Conservation (phyloP, 805 yeast species). For the Lipomyces yamanashiensis region DNA sequence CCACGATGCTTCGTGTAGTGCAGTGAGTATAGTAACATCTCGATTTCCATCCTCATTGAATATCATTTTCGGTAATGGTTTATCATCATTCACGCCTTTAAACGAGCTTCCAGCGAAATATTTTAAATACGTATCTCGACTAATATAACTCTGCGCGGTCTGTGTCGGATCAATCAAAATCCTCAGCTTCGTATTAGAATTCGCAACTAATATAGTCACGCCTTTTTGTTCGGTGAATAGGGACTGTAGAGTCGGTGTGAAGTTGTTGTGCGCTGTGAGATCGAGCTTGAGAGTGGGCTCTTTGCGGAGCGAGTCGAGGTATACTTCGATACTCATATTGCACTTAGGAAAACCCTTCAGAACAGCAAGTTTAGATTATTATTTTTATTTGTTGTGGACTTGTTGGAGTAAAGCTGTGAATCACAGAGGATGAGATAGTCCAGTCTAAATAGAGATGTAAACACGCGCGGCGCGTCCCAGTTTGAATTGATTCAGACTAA, state of each 20-base stretch:
- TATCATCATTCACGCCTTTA: not conserved
- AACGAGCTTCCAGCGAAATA: constrained; percentile 5
- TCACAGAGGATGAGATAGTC: not conserved
- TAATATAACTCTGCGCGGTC: constrained; percentile 11
- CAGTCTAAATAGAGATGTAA: not conserved
- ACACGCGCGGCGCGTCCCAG: not conserved
- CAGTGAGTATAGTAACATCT: not conserved
- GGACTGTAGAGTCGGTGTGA: constrained; percentile 18
- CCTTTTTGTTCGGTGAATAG: constrained; percentile 18
- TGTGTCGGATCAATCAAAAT: constrained; percentile 24
- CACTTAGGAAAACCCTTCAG: too few species aligned
- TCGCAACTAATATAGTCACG: constrained; percentile 9
- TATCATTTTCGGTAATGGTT: not conserved
- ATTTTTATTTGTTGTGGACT: too few species aligned
- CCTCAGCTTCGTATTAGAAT: constrained; percentile 15
- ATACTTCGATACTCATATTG: not conserved
- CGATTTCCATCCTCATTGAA: not conserved
- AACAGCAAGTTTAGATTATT: too few species aligned
- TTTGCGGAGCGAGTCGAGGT: not conserved
- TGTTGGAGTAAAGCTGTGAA: too few species aligned
- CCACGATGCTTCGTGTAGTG: not conserved
- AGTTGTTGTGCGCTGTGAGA: constrained; percentile 19
- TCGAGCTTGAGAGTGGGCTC: not conserved
- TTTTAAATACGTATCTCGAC: constrained; percentile 16
- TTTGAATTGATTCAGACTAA: not conserved